Evolutionary conservation across 331 rosid species (phyloP).

Genomic region (Rosa hybrid): DNA sequence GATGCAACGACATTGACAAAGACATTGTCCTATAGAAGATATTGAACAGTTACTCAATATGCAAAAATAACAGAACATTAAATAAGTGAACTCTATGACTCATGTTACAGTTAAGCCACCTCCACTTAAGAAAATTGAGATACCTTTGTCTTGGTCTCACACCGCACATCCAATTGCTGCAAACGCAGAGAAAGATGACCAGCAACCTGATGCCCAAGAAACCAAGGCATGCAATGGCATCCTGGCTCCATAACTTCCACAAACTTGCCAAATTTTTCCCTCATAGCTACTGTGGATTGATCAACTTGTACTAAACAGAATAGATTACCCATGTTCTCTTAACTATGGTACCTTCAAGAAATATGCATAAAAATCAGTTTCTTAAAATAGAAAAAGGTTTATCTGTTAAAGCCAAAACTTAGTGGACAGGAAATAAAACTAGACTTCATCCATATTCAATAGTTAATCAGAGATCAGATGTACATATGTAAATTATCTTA

Average conservation of each 20-base stretch:
- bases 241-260: constrained; percentile 81
- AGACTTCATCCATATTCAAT: neutral
- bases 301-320: constrained; percentile 73
- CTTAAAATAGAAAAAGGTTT: neutral
- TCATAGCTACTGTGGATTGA: constrained; percentile 77
- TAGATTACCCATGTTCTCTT: constrained; percentile 67
- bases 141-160: constrained; percentile 97
- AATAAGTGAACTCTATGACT: neutral
- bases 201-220: constrained; percentile 58
- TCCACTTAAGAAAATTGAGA: constrained; percentile 3
- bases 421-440: neutral
- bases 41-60: constrained; percentile 13
- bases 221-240: constrained; percentile 92
- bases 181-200: constrained; percentile 86
- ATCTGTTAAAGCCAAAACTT: neutral
- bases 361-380: neutral
- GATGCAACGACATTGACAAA: constrained; percentile 94
- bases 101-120: constrained; percentile 3
- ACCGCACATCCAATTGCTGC: constrained; percentile 80
- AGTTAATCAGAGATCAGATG: neutral
- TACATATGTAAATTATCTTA: neutral
- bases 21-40: constrained; percentile 74
- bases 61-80: neutral
- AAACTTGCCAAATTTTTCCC: constrained; percentile 73
- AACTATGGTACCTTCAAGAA: constrained; percentile 3